Percentiles rank a stretch among this genome's conserved stretches.
Conservation (phyloP, 495 filamentous ascomycete species). For the Neurospora sp. region DNA sequence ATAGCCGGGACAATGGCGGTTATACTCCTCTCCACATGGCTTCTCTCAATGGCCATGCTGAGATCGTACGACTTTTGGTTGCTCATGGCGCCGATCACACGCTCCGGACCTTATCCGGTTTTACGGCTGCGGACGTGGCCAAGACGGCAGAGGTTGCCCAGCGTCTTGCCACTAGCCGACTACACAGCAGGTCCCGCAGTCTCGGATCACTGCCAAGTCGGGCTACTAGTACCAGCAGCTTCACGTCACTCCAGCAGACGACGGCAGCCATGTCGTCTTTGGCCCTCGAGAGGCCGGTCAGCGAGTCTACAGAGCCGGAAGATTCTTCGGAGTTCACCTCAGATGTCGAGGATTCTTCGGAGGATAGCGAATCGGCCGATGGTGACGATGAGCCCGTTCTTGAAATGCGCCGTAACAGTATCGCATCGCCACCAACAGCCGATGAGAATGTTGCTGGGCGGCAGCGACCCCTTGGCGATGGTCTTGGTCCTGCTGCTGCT, state of each 20-base stretch:
- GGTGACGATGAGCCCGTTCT: slow-evolving; percentile 28
- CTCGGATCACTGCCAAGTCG: slow-evolving; percentile 41
- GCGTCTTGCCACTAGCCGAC: slow-evolving; percentile 43
- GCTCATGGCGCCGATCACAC: slow-evolving; percentile 62
- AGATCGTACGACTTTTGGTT: slow-evolving; percentile 68
- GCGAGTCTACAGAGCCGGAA: slow-evolving; percentile 20
- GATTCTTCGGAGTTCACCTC: slow-evolving; percentile 25
- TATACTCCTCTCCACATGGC: slow-evolving; percentile 81
- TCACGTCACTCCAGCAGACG: slow-evolving; percentile 44
- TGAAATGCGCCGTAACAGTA: slow-evolving; percentile 24
- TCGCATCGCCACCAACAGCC: background rate
- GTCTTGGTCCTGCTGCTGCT: slow-evolving; percentile 47
- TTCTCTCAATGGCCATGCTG: slow-evolving; percentile 61
- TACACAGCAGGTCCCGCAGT: slow-evolving; percentile 48
- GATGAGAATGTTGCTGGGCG: slow-evolving; percentile 16
- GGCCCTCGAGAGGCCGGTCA: slow-evolving; percentile 31
- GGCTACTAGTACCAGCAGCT: slow-evolving; percentile 54
- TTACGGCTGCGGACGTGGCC: slow-evolving; percentile 64
- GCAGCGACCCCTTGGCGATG: slow-evolving; percentile 17
- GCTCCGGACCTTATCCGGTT: slow-evolving; percentile 58
- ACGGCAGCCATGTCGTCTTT: slow-evolving; percentile 11
- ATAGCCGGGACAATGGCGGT: slow-evolving; percentile 67
- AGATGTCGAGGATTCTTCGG: slow-evolving; percentile 19
- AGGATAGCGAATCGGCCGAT: slow-evolving; percentile 15
- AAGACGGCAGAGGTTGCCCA: slow-evolving; percentile 47